phyloP scores from a whole-genome alignment of 2,329 filamentous ascomycete genomes.

The Ascochyta koolunga region DNA sequence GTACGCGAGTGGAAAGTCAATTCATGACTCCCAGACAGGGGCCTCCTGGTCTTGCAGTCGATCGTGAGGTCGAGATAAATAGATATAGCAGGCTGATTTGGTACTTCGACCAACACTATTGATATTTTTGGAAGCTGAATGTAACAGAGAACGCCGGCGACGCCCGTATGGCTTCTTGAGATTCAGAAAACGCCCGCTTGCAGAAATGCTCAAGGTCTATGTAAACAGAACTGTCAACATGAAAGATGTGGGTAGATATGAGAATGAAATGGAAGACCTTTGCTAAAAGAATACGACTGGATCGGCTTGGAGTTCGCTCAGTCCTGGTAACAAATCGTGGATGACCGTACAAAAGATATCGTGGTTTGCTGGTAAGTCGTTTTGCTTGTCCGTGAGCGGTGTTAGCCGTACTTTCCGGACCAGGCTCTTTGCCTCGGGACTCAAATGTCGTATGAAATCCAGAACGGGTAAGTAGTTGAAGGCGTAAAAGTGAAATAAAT shows the following conservation, averaged over 20 bases:
- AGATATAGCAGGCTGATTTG: not conserved
- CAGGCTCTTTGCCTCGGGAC: slow-evolving; percentile 46
- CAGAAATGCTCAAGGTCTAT: slow-evolving; percentile 13
- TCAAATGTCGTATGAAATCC: slow-evolving; percentile 48
- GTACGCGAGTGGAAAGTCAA: slow-evolving; percentile 32
- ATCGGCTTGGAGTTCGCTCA: slow-evolving; percentile 46
- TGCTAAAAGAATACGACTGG: slow-evolving; percentile 45
- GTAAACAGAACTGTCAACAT: not conserved
- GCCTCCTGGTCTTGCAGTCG: slow-evolving; percentile 28
- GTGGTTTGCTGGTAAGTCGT: slow-evolving; percentile 42
- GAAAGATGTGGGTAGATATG: not conserved
- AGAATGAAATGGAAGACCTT: not conserved
- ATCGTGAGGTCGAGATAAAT: not conserved
- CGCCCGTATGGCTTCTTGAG: not conserved
- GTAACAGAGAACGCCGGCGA: not conserved
- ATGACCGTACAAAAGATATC: slow-evolving; percentile 49
- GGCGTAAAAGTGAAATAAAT: slow-evolving; percentile 48
- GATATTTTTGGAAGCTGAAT: not conserved
- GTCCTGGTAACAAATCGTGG: slow-evolving; percentile 45
- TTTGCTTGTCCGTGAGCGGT: slow-evolving; percentile 44
- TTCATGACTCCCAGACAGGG: slow-evolving; percentile 26
- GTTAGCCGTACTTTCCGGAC: slow-evolving; percentile 48
- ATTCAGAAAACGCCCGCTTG: slow-evolving; percentile 10
- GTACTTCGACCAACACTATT: not conserved
- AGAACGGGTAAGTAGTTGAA: slow-evolving; percentile 49